Evolutionary conservation across 2,329 filamentous ascomycete species (phyloP), one percentile per base, ranked within the genome.

Genomic region (Fonsecaea pugnacius): DNA sequence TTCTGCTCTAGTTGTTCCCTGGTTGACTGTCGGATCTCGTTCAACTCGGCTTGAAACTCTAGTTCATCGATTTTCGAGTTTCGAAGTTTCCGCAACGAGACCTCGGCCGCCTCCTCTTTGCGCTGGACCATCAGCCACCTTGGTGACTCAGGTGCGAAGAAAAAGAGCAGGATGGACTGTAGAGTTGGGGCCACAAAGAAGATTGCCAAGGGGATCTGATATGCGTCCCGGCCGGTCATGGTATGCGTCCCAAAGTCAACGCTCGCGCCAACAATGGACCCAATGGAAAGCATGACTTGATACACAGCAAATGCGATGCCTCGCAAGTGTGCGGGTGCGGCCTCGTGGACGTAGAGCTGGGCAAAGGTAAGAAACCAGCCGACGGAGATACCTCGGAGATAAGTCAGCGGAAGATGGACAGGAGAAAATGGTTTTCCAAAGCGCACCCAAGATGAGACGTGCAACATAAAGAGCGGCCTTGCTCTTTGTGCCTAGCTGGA

Each of bases 281-380:
- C 65, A 21, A 65, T 60, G 9, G 65, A 67, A 8, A 67, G 58
- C 65, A 64, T 63, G 33, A 54, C 50, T 32, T 67, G 65, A 35
- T 67, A 83, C 10, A 84, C 67, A 0, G 78, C 78, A 2, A 81
- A 79, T 70, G 80, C 79, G 3, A 84, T 76, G 50, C 80, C 81
- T 12, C 83, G 76, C 30, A 82, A 73, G 67, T 83, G 80, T 0
- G 80, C 77, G 0, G 81, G 81, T 1, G 81, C 75, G 3, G 77
- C 78, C 67, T 85, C 83, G 14, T 79, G 79, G 16, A 79, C 79
- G 67, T 83, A 83, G 35, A 81, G 79, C 60, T 80, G 79, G 2
- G 76, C 77, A 52, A 82, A 83, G 1, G 79, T 80, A 1, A 80
- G 75, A 24, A 82, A 71, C 58, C 80, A 79, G 32, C 75, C 80